Evolutionary conservation across 495 filamentous ascomycete genomes (phyloP).

Genomic region (Daldinia loculata): DNA sequence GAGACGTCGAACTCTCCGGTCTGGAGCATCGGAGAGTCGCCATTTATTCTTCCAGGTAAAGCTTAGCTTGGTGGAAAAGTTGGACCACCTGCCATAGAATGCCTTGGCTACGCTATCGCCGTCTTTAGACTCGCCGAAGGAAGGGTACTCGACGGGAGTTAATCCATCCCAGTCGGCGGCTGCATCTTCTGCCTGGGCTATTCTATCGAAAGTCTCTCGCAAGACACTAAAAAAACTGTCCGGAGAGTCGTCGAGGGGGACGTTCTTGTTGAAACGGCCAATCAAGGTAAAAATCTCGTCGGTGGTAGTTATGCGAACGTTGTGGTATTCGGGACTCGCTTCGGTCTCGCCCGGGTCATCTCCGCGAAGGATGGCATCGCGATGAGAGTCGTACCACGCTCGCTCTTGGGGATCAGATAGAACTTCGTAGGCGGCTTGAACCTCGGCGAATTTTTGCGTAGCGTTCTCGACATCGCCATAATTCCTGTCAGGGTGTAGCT

Average conservation of each 20-base stretch:
- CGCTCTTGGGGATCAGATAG: conserved; percentile 95
- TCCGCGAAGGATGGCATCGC: conserved; percentile 78
- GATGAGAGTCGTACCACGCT: conserved; percentile 97
- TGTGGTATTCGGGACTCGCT: conserved; percentile 63
- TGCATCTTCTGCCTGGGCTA: conserved; percentile 81
- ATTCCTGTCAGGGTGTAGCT: conserved; percentile 95
- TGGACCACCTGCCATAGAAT: conserved; percentile 85
- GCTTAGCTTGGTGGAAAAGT: conserved; percentile 82
- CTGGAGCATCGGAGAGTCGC: conserved; percentile 82
- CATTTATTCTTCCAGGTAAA: conserved; percentile 92
- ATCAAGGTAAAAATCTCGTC: conserved; percentile 78
- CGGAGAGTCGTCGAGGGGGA: conserved; percentile 78
- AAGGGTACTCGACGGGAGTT: conserved; percentile 69
- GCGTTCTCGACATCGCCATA: conserved; percentile 83
- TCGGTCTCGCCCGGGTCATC: conserved; percentile 57
- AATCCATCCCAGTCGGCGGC: conserved; percentile 74
- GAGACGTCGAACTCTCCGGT: conserved; percentile 79
- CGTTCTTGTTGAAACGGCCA: conserved; percentile 75
- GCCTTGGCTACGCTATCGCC: conserved; percentile 72
- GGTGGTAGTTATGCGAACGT: conserved; percentile 75
- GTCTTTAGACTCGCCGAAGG: conserved; percentile 77
- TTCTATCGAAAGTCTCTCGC: conserved; percentile 74
- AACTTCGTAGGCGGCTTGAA: conserved; percentile 93
- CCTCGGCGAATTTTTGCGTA: conserved; percentile 85
- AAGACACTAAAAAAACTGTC: conserved; percentile 85